Conservation (phyloP, 768 basidiomycete genomes). For the Leccinum fibrillosum region DNA sequence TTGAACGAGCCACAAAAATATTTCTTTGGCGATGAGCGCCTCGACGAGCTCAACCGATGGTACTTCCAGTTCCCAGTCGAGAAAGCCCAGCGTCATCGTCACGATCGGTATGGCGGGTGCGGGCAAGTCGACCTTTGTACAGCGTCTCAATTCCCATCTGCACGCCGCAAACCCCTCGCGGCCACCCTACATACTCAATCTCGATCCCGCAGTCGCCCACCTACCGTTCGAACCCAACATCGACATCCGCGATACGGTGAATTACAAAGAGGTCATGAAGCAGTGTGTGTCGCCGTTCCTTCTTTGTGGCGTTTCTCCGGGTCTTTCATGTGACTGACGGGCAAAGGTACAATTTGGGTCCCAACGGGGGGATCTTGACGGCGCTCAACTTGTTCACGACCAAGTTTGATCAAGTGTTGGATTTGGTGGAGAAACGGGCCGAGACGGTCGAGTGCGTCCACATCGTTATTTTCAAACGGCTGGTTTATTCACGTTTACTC, state of each 20-base stretch:
- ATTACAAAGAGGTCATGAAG: constrained; percentile 99
- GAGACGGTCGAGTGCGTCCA: constrained; percentile 78
- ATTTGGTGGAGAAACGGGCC: constrained; percentile 86
- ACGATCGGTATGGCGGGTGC: constrained; percentile 97
- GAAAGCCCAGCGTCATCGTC: constrained; percentile 78
- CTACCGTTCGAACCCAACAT: constrained; percentile 96
- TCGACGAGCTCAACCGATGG: constrained; percentile 9
- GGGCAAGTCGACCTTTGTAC: constrained; percentile 97
- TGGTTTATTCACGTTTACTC: neutral
- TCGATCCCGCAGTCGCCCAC: constrained; percentile 92
- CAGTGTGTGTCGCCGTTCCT: constrained; percentile 67
- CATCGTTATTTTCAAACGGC: neutral
- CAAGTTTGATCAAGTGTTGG: constrained; percentile 96
- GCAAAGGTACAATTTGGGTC: constrained; percentile 92
- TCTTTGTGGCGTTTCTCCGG: constrained; percentile 5
- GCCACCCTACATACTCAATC: constrained; percentile 95
- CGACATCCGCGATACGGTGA: constrained; percentile 95
- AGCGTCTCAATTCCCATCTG: constrained; percentile 89
- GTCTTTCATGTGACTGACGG: constrained; percentile 13
- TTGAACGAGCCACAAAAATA: too few species aligned
- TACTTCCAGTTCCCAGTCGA: constrained; percentile 7
- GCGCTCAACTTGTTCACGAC: constrained; percentile 97
- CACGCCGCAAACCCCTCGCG: constrained; percentile 59
- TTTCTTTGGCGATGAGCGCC: constrained; percentile 17
- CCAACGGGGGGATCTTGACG: constrained; percentile 96